A percentile compares a stretch with the other conserved stretches of the same genome.
Evolutionary conservation across 1,284 basidiomycete genomes (phyloP).

Genomic region (Ceratobasidium sp.): DNA sequence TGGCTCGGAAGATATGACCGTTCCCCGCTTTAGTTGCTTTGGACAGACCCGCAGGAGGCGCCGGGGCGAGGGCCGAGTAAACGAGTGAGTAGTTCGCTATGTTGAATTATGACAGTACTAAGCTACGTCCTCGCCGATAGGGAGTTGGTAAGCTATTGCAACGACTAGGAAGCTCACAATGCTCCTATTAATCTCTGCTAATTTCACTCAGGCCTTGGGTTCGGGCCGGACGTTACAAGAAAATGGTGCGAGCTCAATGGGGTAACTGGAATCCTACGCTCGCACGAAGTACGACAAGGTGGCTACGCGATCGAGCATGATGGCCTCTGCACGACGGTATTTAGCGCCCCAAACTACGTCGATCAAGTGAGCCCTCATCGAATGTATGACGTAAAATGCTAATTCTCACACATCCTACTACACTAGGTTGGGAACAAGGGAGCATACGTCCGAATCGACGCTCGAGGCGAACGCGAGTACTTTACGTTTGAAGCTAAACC

Average conservation of each 20-base stretch:
- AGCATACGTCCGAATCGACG: slow-evolving; percentile 87
- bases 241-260: slow-evolving; percentile 91
- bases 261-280: slow-evolving; percentile 90
- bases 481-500: slow-evolving; percentile 83
- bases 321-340: slow-evolving; percentile 87
- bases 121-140: slow-evolving; percentile 17
- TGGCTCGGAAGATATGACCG: not conserved
- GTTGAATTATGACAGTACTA: not conserved
- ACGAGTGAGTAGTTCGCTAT: slow-evolving; percentile 70
- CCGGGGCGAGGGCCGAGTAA: slow-evolving; percentile 97
- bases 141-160: slow-evolving; percentile 32
- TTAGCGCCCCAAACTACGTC: slow-evolving; percentile 82
- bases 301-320: slow-evolving; percentile 92
- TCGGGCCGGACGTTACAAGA: slow-evolving; percentile 93
- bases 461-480: slow-evolving; percentile 80
- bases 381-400: not conserved
- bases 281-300: slow-evolving; percentile 96
- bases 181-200: not conserved
- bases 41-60: slow-evolving; percentile 94
- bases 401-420: not conserved
- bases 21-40: slow-evolving; percentile 68
- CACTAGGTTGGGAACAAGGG: slow-evolving; percentile 74
- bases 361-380: slow-evolving; percentile 66
- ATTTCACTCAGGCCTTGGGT: slow-evolving; percentile 76
- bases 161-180: slow-evolving; percentile 25